Percentiles rank a stretch among this genome's conserved stretches.
These are phyloP conservation scores for Dipsacomyces acuminosporus DNA, from an alignment of 371 early-diverging fungal genomes.

Conservation along the genomic window DNA sequence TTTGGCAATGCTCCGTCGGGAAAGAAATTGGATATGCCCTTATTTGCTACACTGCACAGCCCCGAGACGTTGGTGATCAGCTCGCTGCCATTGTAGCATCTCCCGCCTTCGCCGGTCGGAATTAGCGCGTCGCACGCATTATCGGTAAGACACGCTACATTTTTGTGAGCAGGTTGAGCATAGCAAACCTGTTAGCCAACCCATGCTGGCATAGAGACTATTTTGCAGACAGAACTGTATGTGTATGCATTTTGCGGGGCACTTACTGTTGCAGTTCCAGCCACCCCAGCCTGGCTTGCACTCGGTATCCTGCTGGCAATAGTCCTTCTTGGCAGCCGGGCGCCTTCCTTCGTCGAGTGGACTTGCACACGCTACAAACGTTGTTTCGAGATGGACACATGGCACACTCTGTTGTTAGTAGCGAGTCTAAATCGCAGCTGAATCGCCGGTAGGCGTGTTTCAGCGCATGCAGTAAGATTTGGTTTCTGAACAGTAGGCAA, in stretches of 20 bases:
- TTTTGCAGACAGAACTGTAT: too few relatives aligned
- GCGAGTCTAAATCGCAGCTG: too few relatives aligned
- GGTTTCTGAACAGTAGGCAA: too few relatives aligned
- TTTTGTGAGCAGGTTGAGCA: constrained; percentile 1
- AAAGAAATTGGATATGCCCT: constrained; percentile 56
- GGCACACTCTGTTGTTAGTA: too few relatives aligned
- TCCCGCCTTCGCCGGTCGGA: constrained; percentile 70
- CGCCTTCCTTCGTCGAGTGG: constrained; percentile 61
- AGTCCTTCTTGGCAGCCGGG: constrained; percentile 56
- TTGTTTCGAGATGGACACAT: too few relatives aligned
- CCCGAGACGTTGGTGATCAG: constrained; percentile 75
- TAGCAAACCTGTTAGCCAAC: not conserved
- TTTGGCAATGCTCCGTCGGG: constrained; percentile 60
- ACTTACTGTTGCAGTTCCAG: constrained; percentile 83
- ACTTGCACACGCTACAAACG: constrained; percentile 40
- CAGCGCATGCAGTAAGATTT: too few relatives aligned
- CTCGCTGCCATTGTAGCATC: constrained; percentile 76
- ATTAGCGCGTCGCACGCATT: constrained; percentile 69
- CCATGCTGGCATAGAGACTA: constrained; percentile 1
- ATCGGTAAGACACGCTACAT: constrained; percentile 69
- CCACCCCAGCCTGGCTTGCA: constrained; percentile 90
- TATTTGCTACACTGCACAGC: constrained; percentile 84
- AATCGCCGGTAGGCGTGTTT: too few relatives aligned
- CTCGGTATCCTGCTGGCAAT: constrained; percentile 53
- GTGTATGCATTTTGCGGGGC: not conserved